A percentile compares a stretch with the other conserved stretches of the same genome.
phyloP scores from a whole-genome alignment of 2,329 filamentous ascomycete species.

The Cercospora nicotianae region DNA sequence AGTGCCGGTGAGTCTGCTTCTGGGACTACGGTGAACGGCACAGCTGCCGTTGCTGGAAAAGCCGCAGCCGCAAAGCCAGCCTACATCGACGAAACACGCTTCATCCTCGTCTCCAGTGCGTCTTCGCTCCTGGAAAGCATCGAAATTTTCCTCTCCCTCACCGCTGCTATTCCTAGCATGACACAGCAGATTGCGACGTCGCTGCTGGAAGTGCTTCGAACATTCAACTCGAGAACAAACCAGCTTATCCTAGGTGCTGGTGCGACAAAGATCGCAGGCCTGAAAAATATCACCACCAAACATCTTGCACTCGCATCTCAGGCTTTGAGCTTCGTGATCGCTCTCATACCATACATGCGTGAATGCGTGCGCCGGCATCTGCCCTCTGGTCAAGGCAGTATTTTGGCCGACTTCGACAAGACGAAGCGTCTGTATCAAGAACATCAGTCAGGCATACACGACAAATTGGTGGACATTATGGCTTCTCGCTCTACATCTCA shows the following conservation, averaged over 20 bases:
- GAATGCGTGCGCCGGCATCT: slow-evolving; percentile 84
- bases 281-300: slow-evolving; percentile 95
- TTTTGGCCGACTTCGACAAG: slow-evolving; percentile 81
- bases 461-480: slow-evolving; percentile 94
- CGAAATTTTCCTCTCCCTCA: slow-evolving; percentile 77
- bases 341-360: slow-evolving; percentile 82
- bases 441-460: slow-evolving; percentile 85
- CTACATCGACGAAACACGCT: slow-evolving; percentile 78
- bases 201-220: slow-evolving; percentile 80
- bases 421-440: slow-evolving; percentile 81
- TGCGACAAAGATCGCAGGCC: slow-evolving; percentile 79
- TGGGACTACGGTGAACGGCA: slow-evolving; percentile 22
- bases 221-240: slow-evolving; percentile 95
- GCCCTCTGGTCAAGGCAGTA: slow-evolving; percentile 51
- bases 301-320: slow-evolving; percentile 91
- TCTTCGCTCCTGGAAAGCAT: slow-evolving; percentile 78
- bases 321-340: slow-evolving; percentile 81
- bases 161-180: slow-evolving; percentile 84
- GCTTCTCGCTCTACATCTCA: slow-evolving; percentile 71
- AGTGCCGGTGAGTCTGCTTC: slow-evolving; percentile 17
- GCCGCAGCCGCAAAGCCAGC: slow-evolving; percentile 50
- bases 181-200: slow-evolving; percentile 76
- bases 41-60: slow-evolving; percentile 15
- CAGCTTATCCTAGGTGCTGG: slow-evolving; percentile 95
- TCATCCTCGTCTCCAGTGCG: slow-evolving; percentile 81